These are phyloP conservation scores for Candida jianshihensis DNA, from an alignment of 805 yeast species.

Conservation along the genomic window DNA sequence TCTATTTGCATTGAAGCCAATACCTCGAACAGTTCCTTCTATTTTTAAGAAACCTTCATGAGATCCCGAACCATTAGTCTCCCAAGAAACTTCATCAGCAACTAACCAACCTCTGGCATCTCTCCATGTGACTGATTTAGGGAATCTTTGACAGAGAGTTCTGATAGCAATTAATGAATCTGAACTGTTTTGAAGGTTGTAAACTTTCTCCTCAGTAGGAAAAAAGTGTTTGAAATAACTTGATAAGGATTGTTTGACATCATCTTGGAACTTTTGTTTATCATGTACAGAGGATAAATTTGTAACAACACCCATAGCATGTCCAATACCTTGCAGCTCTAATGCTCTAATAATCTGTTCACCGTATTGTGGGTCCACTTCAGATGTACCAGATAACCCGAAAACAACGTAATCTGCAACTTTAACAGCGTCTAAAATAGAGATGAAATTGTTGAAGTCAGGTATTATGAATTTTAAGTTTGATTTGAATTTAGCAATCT, in stretches of 20 bases:
- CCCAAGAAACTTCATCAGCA: constrained; percentile 55
- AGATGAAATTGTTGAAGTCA: constrained; percentile 54
- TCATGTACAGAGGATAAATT: constrained; percentile 62
- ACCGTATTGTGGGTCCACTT: constrained; percentile 73
- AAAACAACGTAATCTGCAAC: constrained; percentile 85
- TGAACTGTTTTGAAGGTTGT: constrained; percentile 54
- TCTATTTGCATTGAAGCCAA: constrained; percentile 71
- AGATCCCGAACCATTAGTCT: constrained; percentile 22
- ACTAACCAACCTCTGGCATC: constrained; percentile 85
- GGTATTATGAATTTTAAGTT: constrained; percentile 69
- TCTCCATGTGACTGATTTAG: constrained; percentile 85
- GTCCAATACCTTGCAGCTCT: constrained; percentile 87
- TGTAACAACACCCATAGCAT: constrained; percentile 71
- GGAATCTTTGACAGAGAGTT: constrained; percentile 75
- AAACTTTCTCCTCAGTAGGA: constrained; percentile 75
- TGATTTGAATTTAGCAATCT: constrained; percentile 63
- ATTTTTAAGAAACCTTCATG: constrained; percentile 43
- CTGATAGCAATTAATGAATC: constrained; percentile 75
- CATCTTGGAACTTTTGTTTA: constrained; percentile 70
- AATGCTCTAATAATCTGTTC: constrained; percentile 86
- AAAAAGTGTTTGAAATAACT: constrained; percentile 70
- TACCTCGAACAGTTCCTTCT: constrained; percentile 83
- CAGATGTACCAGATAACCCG: constrained; percentile 81
- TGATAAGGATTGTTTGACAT: constrained; percentile 55
- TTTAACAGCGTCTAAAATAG: constrained; percentile 79